These are phyloP conservation scores for Cylindrotheca closterium DNA, from an alignment of 108 stramenopile species.

Conservation along the genomic window DNA sequence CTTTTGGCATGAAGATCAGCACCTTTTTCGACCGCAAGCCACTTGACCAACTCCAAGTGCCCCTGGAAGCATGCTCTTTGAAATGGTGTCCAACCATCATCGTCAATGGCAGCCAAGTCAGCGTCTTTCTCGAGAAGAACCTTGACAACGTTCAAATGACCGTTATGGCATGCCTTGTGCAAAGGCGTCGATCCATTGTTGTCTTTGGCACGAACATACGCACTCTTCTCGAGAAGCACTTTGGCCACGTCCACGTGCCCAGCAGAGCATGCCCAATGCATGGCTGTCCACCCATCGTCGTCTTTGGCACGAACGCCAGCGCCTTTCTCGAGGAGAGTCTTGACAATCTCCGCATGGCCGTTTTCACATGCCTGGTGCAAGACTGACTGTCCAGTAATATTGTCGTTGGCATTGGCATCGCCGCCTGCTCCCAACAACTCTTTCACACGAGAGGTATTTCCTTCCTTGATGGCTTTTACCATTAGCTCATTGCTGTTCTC, in stretches of 20 bases:
- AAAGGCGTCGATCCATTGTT: constrained; percentile 3
- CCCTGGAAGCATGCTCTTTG: too few relatives aligned
- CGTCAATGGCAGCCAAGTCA: constrained; percentile 9
- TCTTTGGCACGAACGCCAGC: too few relatives aligned
- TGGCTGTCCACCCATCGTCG: background rate
- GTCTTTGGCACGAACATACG: constrained; percentile 6
- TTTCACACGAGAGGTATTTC: too few relatives aligned
- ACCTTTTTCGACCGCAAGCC: too few relatives aligned
- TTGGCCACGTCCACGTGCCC: constrained; percentile 5
- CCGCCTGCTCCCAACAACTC: constrained; percentile 8
- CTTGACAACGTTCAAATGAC: constrained; percentile 4
- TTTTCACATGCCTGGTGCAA: constrained; percentile 8
- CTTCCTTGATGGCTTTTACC: too few relatives aligned
- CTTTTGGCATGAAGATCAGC: background rate
- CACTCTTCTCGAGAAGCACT: constrained; percentile 10
- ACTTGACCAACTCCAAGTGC: too few relatives aligned
- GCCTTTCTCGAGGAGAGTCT: constrained; percentile 1
- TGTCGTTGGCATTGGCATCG: constrained; percentile 9
- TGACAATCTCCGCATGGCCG: background rate
- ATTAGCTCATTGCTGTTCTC: too few relatives aligned
- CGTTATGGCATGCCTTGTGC: constrained; percentile 10
- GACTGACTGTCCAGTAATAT: constrained; percentile 1
- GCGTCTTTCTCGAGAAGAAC: constrained; percentile 11
- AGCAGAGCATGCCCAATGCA: constrained; percentile 20
- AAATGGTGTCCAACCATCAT: too few relatives aligned